phyloP scores from a whole-genome alignment of 2,329 filamentous ascomycete genomes.

The Myriosclerotinia duriaeana region DNA sequence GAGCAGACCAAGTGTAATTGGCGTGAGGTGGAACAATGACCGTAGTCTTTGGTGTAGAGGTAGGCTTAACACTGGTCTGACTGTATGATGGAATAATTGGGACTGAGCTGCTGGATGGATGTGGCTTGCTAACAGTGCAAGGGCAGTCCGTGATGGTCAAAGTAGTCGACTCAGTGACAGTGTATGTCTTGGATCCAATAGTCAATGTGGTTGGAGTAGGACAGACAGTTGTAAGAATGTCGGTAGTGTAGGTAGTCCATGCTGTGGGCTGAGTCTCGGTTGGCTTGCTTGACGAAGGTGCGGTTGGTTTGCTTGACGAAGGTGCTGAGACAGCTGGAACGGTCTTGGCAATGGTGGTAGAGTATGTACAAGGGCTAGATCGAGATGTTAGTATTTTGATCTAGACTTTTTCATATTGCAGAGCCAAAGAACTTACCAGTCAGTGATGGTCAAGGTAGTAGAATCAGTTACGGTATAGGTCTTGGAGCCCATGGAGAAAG shows the following conservation, averaged over 20 bases:
- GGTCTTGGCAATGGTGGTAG: conserved; percentile 15
- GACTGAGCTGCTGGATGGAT: conserved; percentile 8
- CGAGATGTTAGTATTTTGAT: neutral
- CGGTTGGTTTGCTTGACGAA: neutral
- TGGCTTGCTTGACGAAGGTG: neutral
- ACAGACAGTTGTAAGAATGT: conserved; percentile 23
- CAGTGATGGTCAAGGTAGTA: conserved; percentile 49
- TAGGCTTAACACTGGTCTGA: conserved; percentile 11
- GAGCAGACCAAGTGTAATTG: conserved; percentile 15
- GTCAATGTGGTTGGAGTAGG: conserved; percentile 44
- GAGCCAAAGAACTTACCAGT: conserved; percentile 38
- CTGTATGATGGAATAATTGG: conserved; percentile 8
- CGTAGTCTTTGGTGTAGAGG: conserved; percentile 23
- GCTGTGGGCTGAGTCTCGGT: conserved; percentile 20
- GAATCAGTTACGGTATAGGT: conserved; percentile 61
- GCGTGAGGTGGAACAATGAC: conserved; percentile 15
- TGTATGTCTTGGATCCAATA: conserved; percentile 49
- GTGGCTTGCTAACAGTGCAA: conserved; percentile 41
- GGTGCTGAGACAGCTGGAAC: conserved; percentile 8
- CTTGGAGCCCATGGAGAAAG: conserved; percentile 44
- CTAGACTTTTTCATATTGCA: neutral
- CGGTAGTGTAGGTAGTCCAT: conserved; percentile 23
- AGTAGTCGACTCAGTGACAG: conserved; percentile 58
- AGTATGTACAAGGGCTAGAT: conserved; percentile 22
- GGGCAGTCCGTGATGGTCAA: conserved; percentile 50